phyloP scores from a whole-genome alignment of 2,329 filamentous ascomycete genomes.

The Trichoderma aggressivum region DNA sequence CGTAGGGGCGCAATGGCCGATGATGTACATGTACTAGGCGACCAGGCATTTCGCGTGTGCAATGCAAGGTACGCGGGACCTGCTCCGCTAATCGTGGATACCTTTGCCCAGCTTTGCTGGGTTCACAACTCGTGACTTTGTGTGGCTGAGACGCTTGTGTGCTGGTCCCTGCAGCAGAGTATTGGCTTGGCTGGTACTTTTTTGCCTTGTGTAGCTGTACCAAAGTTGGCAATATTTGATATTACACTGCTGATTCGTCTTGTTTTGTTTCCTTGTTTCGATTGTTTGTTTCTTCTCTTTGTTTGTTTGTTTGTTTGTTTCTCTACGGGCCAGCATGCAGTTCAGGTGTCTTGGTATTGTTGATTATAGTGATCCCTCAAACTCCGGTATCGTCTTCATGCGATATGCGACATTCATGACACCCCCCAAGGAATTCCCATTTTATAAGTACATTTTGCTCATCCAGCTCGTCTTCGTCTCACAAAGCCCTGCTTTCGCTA shows the following conservation, averaged over 20 bases:
- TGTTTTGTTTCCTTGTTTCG: not conserved
- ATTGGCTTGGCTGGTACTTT: not conserved
- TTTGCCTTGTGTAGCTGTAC: not conserved
- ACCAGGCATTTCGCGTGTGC: not conserved
- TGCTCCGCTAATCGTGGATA: not conserved
- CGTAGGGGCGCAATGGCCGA: not conserved
- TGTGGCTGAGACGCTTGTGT: not conserved
- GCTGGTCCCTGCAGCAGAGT: not conserved
- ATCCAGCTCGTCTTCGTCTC: not conserved
- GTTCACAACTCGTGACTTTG: not conserved
- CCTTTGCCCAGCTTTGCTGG: not conserved
- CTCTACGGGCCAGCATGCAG: not conserved
- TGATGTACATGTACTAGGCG: constrained; percentile 4
- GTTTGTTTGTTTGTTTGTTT: not conserved
- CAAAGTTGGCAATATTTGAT: not conserved
- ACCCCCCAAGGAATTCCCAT: not conserved
- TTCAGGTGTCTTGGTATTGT: not conserved
- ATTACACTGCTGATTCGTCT: not conserved
- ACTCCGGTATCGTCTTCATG: constrained; percentile 19
- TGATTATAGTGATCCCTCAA: constrained; percentile 9
- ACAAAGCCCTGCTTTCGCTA: not conserved
- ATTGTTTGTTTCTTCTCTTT: not conserved
- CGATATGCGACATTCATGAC: constrained; percentile 12
- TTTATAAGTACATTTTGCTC: constrained; percentile 7
- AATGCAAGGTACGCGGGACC: constrained; percentile 15